These are phyloP conservation scores for Amauroascus niger DNA, from an alignment of 2,329 filamentous ascomycete species.

Conservation along the genomic window DNA sequence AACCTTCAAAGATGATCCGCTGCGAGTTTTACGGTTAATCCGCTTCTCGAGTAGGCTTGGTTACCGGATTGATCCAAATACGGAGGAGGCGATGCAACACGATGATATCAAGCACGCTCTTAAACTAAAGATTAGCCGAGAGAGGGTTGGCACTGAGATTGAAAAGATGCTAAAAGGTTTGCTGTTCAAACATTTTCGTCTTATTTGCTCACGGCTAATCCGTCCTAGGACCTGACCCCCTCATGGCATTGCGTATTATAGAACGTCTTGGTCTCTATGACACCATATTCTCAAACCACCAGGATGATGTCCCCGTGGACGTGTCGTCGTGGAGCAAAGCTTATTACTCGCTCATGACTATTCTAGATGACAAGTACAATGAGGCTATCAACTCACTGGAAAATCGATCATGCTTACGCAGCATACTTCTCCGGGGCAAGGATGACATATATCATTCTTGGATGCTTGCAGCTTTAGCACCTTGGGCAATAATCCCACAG, in stretches of 20 bases:
- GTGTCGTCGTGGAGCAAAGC: conserved; percentile 51
- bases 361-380: conserved; percentile 30
- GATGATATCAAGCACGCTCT: conserved; percentile 67
- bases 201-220: background rate
- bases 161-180: conserved; percentile 80
- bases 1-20: conserved; percentile 88
- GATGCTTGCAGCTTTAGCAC: conserved; percentile 63
- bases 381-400: conserved; percentile 12
- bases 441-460: conserved; percentile 65
- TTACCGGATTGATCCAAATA: conserved; percentile 64
- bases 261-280: conserved; percentile 31
- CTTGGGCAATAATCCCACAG: conserved; percentile 53
- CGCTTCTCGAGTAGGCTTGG: conserved; percentile 78
- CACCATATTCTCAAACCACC: conserved; percentile 36
- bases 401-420: conserved; percentile 24
- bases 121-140: conserved; percentile 81
- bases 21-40: conserved; percentile 76
- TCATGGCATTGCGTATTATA: conserved; percentile 31
- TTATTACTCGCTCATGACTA: conserved; percentile 53
- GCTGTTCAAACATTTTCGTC: conserved; percentile 7
- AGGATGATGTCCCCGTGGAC: conserved; percentile 47
- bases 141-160: conserved; percentile 75
- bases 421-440: conserved; percentile 50
- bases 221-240: conserved; percentile 31
- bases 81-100: conserved; percentile 65